These are phyloP conservation scores for Ceratobasidium sp. DNA, from an alignment of 1,284 basidiomycete species.

Conservation along the genomic window DNA sequence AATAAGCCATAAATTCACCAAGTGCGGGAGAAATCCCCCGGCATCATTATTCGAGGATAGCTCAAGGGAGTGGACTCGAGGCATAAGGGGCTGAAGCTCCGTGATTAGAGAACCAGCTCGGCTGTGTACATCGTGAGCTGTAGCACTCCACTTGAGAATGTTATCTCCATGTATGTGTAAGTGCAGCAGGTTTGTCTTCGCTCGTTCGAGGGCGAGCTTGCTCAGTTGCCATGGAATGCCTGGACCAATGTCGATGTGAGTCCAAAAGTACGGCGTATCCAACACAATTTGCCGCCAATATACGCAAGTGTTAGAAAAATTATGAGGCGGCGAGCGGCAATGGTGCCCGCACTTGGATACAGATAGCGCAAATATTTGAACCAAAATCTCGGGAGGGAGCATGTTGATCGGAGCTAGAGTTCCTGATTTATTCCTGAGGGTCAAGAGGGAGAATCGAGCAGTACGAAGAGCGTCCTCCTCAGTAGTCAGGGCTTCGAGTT, in stretches of 20 bases:
- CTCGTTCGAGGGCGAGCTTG: not conserved
- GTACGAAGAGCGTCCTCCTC: not conserved
- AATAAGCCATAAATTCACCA: not conserved
- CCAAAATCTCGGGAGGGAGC: constrained; percentile 1
- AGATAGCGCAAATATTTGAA: not conserved
- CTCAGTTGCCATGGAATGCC: not conserved
- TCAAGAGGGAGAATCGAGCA: not conserved
- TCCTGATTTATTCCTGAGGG: not conserved
- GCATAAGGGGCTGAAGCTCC: not conserved
- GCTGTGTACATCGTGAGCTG: not conserved
- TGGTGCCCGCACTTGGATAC: not conserved
- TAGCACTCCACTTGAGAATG: no score
- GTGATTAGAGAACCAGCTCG: not conserved
- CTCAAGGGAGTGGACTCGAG: not conserved
- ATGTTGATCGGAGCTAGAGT: not conserved
- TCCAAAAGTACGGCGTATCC: not conserved
- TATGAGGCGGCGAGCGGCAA: not conserved
- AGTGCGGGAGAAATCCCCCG: not conserved
- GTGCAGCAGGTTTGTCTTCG: not conserved
- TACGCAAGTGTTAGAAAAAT: not conserved
- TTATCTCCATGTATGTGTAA: not conserved
- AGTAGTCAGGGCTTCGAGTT: not conserved
- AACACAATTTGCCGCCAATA: not conserved
- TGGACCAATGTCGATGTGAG: constrained; percentile 2
- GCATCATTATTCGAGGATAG: not conserved